A percentile compares a stretch with the other conserved stretches of the same genome.
Conservation (phyloP, 768 basidiomycete genomes). For the Termitomyces sp. region DNA sequence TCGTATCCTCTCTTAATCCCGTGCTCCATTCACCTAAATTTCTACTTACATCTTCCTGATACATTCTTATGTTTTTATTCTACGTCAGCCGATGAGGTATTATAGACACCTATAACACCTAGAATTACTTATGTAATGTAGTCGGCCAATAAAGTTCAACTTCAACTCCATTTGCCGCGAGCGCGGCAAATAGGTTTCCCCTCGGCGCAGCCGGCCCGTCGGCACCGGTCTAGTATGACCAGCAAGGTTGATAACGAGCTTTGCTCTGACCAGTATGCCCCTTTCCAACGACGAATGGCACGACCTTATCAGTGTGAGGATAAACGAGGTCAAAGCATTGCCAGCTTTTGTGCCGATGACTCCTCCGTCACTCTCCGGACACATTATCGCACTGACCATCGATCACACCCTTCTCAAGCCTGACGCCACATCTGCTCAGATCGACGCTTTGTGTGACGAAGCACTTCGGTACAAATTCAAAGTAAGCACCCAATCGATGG, state of each 20-base stretch:
- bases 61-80: too few relatives aligned
- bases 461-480: conserved; percentile 47
- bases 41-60: too few relatives aligned
- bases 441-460: conserved; percentile 45
- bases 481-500: conserved; percentile 20
- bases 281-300: conserved; percentile 32
- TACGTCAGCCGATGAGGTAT: too few relatives aligned
- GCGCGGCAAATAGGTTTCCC: too few relatives aligned
- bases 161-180: too few relatives aligned
- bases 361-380: background rate
- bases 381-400: conserved; percentile 31
- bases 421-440: conserved; percentile 41
- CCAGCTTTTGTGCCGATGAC: conserved; percentile 8
- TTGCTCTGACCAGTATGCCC: conserved; percentile 10
- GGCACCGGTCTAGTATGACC: background rate
- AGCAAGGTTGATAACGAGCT: background rate
- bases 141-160: too few relatives aligned
- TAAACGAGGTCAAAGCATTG: conserved; percentile 23
- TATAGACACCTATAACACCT: too few relatives aligned
- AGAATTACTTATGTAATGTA: too few relatives aligned
- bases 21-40: too few relatives aligned
- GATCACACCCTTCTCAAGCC: conserved; percentile 52
- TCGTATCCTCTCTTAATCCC: too few relatives aligned
- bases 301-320: conserved; percentile 24
- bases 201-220: background rate